Conservation (phyloP, 2,329 filamentous ascomycete genomes). For the Penicillium italicum region DNA sequence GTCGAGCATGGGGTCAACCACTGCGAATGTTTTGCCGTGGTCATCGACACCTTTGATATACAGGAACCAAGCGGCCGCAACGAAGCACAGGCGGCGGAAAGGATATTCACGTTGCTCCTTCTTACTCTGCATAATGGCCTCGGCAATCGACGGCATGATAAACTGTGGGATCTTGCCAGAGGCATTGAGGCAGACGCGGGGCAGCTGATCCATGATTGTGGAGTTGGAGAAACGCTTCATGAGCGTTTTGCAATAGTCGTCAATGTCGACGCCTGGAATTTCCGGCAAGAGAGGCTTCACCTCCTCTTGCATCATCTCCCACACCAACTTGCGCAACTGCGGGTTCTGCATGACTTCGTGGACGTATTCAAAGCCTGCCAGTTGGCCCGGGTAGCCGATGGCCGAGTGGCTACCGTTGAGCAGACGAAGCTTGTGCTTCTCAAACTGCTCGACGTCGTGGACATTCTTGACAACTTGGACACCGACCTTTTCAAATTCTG, state of each 20-base stretch:
- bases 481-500: conserved; percentile 52
- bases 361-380: conserved; percentile 54
- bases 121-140: conserved; percentile 32
- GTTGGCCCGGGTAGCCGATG: conserved; percentile 50
- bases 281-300: conserved; percentile 52
- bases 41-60: conserved; percentile 53
- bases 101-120: background rate
- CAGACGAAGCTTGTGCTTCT: conserved; percentile 56
- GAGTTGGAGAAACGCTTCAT: conserved; percentile 56
- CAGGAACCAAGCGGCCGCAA: conserved; percentile 50
- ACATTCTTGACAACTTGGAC: conserved; percentile 52
- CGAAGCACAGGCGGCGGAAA: conserved; percentile 49
- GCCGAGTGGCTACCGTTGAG: conserved; percentile 54
- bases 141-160: conserved; percentile 40
- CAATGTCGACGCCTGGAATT: conserved; percentile 51
- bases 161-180: conserved; percentile 54
- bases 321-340: conserved; percentile 47
- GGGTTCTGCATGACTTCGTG: conserved; percentile 54
- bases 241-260: conserved; percentile 52
- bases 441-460: conserved; percentile 53
- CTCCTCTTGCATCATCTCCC: conserved; percentile 56
- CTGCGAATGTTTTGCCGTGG: conserved; percentile 38
- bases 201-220: conserved; percentile 55
- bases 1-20: conserved; percentile 51
- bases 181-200: conserved; percentile 51